Evolutionary conservation across 2,329 filamentous ascomycete species (phyloP).

Genomic region (Colletotrichum sp.): DNA sequence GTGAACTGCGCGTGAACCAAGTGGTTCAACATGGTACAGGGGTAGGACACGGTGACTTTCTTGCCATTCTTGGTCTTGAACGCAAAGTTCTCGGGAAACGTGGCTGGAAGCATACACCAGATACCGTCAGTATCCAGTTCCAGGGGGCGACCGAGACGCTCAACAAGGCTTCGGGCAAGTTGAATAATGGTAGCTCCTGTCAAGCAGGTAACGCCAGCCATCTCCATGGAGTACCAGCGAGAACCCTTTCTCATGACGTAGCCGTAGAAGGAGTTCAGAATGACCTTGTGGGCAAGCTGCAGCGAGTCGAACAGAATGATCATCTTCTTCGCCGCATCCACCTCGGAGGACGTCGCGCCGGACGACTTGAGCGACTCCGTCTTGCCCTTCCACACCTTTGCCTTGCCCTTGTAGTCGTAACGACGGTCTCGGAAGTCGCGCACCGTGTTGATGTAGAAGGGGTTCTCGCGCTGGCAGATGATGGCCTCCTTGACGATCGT

Average conservation of each 20-base stretch:
- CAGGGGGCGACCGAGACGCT: slow-evolving; percentile 88
- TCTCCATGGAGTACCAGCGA: slow-evolving; percentile 98
- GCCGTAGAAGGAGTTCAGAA: slow-evolving; percentile 98
- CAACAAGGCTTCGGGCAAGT: slow-evolving; percentile 90
- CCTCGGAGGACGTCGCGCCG: slow-evolving; percentile 75
- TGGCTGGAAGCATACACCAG: slow-evolving; percentile 97
- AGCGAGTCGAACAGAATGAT: slow-evolving; percentile 94
- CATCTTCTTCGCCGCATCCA: slow-evolving; percentile 99
- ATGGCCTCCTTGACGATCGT: slow-evolving; percentile 95
- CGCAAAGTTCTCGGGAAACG: slow-evolving; percentile 93
- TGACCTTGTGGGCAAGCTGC: slow-evolving; percentile 97
- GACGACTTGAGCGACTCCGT: slow-evolving; percentile 84
- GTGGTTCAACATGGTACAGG: slow-evolving; percentile 99
- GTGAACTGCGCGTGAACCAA: slow-evolving; percentile 94
- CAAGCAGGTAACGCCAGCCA: slow-evolving; percentile 97
- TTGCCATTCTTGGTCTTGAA: slow-evolving; percentile 97
- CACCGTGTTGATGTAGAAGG: slow-evolving; percentile 97
- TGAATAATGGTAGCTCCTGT: slow-evolving; percentile 98
- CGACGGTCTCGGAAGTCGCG: slow-evolving; percentile 94
- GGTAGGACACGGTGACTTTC: slow-evolving; percentile 95
- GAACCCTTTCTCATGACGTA: slow-evolving; percentile 99
- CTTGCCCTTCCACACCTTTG: slow-evolving; percentile 99
- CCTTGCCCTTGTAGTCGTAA: slow-evolving; percentile 98
- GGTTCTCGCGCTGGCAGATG: slow-evolving; percentile 97
- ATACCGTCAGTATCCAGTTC: slow-evolving; percentile 99